phyloP scores from a whole-genome alignment of 2,329 filamentous ascomycete genomes.

The Cladosporium colombiae region DNA sequence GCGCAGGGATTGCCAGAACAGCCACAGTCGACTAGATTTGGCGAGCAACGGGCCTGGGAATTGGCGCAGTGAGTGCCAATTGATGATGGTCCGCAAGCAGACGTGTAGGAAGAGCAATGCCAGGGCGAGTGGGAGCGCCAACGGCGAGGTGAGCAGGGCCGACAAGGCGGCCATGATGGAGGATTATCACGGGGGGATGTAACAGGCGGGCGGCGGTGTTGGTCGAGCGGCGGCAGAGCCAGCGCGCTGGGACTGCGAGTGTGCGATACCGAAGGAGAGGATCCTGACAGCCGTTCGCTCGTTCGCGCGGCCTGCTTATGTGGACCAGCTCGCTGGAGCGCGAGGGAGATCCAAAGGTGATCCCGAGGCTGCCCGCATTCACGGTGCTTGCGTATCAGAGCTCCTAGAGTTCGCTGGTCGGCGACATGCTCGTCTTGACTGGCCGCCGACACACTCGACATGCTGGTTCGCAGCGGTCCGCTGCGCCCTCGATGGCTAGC shows the following conservation, averaged over 20 bases:
- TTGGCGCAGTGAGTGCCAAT: constrained; percentile 30
- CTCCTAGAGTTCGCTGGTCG: background rate
- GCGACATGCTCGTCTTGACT: constrained; percentile 3
- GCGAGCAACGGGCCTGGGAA: constrained; percentile 33
- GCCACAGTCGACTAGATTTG: constrained; percentile 28
- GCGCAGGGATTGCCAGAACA: constrained; percentile 32
- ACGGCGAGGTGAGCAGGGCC: constrained; percentile 21
- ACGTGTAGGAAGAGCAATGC: constrained; percentile 24
- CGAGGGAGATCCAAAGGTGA: background rate
- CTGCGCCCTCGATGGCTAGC: background rate
- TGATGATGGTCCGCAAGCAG: constrained; percentile 25
- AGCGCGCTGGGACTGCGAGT: constrained; percentile 7
- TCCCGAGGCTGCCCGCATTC: background rate
- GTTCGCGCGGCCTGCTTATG: constrained; percentile 9
- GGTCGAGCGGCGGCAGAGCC: constrained; percentile 5
- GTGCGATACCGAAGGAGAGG: constrained; percentile 8
- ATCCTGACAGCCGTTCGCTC: constrained; percentile 13
- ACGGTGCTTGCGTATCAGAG: background rate
- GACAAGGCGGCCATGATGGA: constrained; percentile 8
- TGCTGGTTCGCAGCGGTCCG: constrained; percentile 3
- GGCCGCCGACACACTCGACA: background rate
- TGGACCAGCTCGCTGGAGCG: background rate
- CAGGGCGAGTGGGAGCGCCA: constrained; percentile 18
- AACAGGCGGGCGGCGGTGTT: background rate
- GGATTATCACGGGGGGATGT: background rate